Percentiles rank a stretch among this genome's conserved stretches.
phyloP scores from a whole-genome alignment of 805 yeast genomes.

The Starmera amethionina region DNA sequence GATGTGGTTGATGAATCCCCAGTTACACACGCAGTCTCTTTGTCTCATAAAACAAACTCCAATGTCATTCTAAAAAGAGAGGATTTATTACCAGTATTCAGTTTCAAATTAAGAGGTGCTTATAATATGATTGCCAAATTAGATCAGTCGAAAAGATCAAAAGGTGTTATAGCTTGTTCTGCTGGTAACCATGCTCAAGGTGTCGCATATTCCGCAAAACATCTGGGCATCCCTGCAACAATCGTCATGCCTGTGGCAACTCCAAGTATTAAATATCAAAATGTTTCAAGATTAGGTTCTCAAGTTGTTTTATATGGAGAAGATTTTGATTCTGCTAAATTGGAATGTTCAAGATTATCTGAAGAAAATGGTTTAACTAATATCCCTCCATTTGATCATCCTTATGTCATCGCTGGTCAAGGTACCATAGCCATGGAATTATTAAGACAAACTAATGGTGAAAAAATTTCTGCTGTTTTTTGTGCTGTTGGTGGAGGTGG shows the following conservation, averaged over 20 bases:
- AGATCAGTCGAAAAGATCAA: slow-evolving; percentile 42
- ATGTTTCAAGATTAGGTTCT: slow-evolving; percentile 87
- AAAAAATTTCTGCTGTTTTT: slow-evolving; percentile 76
- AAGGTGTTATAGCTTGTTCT: slow-evolving; percentile 95
- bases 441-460: slow-evolving; percentile 73
- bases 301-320: slow-evolving; percentile 90
- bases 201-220: slow-evolving; percentile 85
- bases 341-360: slow-evolving; percentile 70
- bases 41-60: slow-evolving; percentile 68
- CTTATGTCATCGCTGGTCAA: slow-evolving; percentile 97
- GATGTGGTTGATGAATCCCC: slow-evolving; percentile 93
- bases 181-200: slow-evolving; percentile 99
- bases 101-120: slow-evolving; percentile 95
- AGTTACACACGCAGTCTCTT: slow-evolving; percentile 58
- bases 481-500: slow-evolving; percentile 98
- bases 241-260: slow-evolving; percentile 98
- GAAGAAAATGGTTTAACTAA: slow-evolving; percentile 67
- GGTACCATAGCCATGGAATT: slow-evolving; percentile 95
- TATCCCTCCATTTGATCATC: slow-evolving; percentile 98
- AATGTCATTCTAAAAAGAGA: slow-evolving; percentile 80
- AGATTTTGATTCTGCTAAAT: slow-evolving; percentile 92
- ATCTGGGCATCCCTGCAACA: slow-evolving; percentile 83
- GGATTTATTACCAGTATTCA: slow-evolving; percentile 88
- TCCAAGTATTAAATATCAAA: slow-evolving; percentile 87
- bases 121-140: slow-evolving; percentile 93